Evolutionary conservation across 495 filamentous ascomycete species (phyloP).

Genomic region (Filosporella fistucella): DNA sequence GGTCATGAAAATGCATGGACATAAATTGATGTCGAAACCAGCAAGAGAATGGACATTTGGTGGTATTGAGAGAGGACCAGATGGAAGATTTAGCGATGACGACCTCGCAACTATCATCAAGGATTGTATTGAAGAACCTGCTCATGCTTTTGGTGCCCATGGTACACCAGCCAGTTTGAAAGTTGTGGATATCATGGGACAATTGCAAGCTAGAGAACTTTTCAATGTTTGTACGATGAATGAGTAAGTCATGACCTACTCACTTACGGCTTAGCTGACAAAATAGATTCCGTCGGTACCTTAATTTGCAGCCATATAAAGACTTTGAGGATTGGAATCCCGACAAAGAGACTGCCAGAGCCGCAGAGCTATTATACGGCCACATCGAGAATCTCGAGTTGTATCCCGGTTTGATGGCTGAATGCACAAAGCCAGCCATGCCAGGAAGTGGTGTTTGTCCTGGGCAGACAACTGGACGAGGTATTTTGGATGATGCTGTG

Average conservation of each 20-base stretch:
- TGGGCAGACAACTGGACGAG: slow-evolving; percentile 75
- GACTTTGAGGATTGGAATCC: slow-evolving; percentile 82
- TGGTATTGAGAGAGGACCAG: slow-evolving; percentile 50
- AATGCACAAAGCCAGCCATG: slow-evolving; percentile 69
- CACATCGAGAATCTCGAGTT: slow-evolving; percentile 76
- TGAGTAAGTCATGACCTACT: slow-evolving; percentile 41
- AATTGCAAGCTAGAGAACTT: slow-evolving; percentile 66
- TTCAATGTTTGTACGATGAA: slow-evolving; percentile 40
- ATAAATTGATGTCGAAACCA: slow-evolving; percentile 47
- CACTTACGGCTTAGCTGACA: no score
- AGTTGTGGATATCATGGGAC: slow-evolving; percentile 77
- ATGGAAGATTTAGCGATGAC: slow-evolving; percentile 63
- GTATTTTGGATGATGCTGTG: slow-evolving; percentile 81
- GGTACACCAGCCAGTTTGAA: slow-evolving; percentile 71
- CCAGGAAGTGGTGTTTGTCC: slow-evolving; percentile 80
- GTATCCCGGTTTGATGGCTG: slow-evolving; percentile 78
- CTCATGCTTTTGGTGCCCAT: slow-evolving; percentile 62
- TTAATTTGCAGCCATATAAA: slow-evolving; percentile 68
- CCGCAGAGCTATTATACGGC: slow-evolving; percentile 72
- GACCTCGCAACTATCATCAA: slow-evolving; percentile 65
- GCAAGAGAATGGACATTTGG: slow-evolving; percentile 61
- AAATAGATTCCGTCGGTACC: slow-evolving; percentile 83
- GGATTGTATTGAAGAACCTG: slow-evolving; percentile 62
- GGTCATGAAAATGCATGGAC: slow-evolving; percentile 47
- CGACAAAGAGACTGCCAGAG: slow-evolving; percentile 65